phyloP scores from a whole-genome alignment of 2,329 filamentous ascomycete species.

The Botrytis fragariae region DNA sequence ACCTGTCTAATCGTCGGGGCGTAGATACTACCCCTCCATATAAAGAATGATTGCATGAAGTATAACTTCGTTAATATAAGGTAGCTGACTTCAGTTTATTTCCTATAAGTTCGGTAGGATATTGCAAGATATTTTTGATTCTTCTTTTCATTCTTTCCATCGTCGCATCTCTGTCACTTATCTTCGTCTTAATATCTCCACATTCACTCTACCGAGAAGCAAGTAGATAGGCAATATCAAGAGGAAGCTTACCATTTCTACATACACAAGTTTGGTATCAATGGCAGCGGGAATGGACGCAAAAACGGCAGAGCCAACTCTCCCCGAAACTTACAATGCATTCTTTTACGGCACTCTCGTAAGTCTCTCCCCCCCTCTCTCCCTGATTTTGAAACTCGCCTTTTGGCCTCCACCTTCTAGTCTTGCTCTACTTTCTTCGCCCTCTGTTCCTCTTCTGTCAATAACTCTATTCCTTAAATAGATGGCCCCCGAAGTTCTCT shows the following conservation, averaged over 20 bases:
- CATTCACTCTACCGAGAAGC: background rate
- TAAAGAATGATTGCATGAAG: constrained; percentile 1
- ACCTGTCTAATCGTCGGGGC: background rate
- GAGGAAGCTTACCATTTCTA: background rate
- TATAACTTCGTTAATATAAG: background rate
- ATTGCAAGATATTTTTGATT: background rate
- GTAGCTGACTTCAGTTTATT: background rate
- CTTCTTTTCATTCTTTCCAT: background rate
- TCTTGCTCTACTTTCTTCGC: background rate
- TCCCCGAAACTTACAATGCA: constrained; percentile 22
- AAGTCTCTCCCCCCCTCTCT: background rate
- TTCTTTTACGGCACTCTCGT: constrained; percentile 32
- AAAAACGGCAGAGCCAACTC: constrained; percentile 23
- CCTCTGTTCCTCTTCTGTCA: background rate
- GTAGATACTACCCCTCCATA: constrained; percentile 1
- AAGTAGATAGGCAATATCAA: background rate
- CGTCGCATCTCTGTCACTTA: background rate
- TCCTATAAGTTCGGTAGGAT: background rate
- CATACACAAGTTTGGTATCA: background rate
- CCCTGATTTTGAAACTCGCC: background rate
- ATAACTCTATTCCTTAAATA: constrained; percentile 25
- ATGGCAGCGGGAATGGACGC: background rate
- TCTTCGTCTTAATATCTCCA: background rate
- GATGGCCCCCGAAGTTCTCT: constrained; percentile 86
- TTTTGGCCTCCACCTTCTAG: constrained; percentile 4